phyloP scores from a whole-genome alignment of 2,329 filamentous ascomycete species.

The Zasmidium citrigriseum region DNA sequence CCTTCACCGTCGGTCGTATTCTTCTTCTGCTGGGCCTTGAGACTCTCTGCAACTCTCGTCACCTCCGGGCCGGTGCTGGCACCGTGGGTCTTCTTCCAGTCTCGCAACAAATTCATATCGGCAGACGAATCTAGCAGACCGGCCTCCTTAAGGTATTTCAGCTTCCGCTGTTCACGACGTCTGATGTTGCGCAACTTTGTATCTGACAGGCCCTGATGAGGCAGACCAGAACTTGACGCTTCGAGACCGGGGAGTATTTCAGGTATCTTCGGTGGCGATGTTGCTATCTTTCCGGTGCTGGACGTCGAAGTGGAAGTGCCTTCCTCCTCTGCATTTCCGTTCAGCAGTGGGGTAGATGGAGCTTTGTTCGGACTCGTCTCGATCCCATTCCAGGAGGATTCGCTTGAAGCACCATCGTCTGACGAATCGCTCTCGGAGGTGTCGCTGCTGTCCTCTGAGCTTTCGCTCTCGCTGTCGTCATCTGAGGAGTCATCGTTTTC shows the following conservation, averaged over 20 bases:
- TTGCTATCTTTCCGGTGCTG: too few species aligned
- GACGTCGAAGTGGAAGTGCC: too few species aligned
- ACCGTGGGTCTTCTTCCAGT: constrained; percentile 9
- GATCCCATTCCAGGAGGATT: constrained; percentile 24
- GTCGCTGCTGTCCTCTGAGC: constrained; percentile 17
- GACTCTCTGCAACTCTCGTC: too few species aligned
- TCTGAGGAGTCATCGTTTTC: constrained; percentile 18
- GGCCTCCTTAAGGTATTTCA: constrained; percentile 55
- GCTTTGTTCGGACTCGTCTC: neutral
- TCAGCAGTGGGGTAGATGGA: too few species aligned
- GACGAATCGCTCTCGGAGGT: constrained; percentile 15
- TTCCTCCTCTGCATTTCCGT: too few species aligned
- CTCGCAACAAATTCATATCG: constrained; percentile 50
- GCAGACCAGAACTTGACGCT: constrained; percentile 4
- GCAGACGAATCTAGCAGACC: constrained; percentile 55
- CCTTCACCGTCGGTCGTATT: neutral
- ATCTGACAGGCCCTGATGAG: constrained; percentile 50
- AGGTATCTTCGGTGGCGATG: too few species aligned
- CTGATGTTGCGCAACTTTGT: constrained; percentile 61
- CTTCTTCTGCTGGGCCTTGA: constrained; percentile 3
- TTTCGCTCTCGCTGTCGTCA: constrained; percentile 18
- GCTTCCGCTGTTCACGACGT: constrained; percentile 49
- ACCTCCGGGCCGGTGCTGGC: too few species aligned
- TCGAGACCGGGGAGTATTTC: too few species aligned
- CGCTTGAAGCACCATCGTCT: constrained; percentile 16